Percentiles rank a stretch among this genome's conserved stretches.
These are phyloP conservation scores for Penicillium sp. DNA, from an alignment of 2,329 filamentous ascomycete species.

Conservation along the genomic window DNA sequence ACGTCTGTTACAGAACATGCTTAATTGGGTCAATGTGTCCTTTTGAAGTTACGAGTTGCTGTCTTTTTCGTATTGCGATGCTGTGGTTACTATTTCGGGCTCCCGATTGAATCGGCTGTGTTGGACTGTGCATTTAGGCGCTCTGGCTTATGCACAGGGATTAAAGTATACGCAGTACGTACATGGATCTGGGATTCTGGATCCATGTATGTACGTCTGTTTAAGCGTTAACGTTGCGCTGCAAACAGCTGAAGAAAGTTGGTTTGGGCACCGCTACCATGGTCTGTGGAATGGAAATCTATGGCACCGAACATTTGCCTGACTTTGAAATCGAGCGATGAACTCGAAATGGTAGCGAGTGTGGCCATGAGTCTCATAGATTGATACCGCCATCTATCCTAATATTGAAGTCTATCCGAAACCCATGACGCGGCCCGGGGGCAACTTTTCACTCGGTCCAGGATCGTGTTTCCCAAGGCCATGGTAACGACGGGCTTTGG, in stretches of 20 bases:
- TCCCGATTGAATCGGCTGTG: neutral
- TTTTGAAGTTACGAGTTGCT: neutral
- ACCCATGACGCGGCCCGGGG: constrained; percentile 20
- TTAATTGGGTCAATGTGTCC: neutral
- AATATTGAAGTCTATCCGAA: constrained; percentile 14
- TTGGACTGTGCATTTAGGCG: neutral
- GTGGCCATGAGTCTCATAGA: neutral
- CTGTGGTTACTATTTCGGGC: neutral
- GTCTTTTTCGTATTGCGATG: neutral
- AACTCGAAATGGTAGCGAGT: constrained; percentile 5
- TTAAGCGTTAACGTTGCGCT: neutral
- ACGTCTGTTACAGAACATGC: neutral
- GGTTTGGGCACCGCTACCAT: neutral
- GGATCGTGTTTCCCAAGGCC: neutral
- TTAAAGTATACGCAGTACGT: neutral
- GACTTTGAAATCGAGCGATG: neutral
- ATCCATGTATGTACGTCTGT: too few species aligned
- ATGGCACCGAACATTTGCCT: neutral
- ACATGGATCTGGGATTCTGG: too few species aligned
- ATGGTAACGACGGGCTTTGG: neutral
- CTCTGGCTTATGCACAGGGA: neutral
- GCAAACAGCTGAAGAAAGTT: neutral
- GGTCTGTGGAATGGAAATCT: neutral
- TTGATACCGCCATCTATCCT: constrained; percentile 1
- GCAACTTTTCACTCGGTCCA: constrained; percentile 3